Evolutionary conservation across 1,139 yeast genomes (phyloP), one percentile per base, ranked within the genome.

Genomic region (Ashbya aceris): DNA sequence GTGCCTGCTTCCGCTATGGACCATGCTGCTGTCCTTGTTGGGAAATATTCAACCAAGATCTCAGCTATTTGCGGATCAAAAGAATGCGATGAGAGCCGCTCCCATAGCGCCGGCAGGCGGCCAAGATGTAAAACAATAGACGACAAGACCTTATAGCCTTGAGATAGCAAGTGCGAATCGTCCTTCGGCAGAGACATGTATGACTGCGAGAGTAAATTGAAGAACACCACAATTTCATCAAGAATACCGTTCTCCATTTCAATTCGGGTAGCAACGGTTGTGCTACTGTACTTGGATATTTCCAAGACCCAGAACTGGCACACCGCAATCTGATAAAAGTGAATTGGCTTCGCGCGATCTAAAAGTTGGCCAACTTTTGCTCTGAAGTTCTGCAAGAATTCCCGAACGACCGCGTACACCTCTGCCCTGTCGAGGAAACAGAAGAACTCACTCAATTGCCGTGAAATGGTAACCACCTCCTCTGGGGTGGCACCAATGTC

Each of bases 341-440:
- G 63, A 12, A 60, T 54, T 2, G 62, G 54, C 43, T 60, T 60
- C 5, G 60, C 56, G 33, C 48, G 51, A 6, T 47, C 47, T 29
- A 49, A 43, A 14, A 52, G 31, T n/a, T 36, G 13, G 32, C 43
- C 46, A 4, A 57, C 56, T 38, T 55, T 59, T 1, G 52, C 45
- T 26, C 60, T 47, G 37, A 59, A 60, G 7, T 40, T 44, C 23
- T 41, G 48, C 37, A 59, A 61, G 34, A 59, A 60, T 7, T 47
- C 44, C 13, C 50, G 49, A 6, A 58, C 44, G 2, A 47, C 28
- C 7, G 46, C 43, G 40, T 46, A 48, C 3, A 56, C 20, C 8
- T 46, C 44, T 1, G 53, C 49, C 4, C 47, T 40, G 30, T 57
- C 47, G 11, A 53, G 42, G 14, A 46, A 49, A 33, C 48, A 45